Base-by-base conservation (phyloP, 495 filamentous ascomycete genomes). In the Neurospora sp. region DNA sequence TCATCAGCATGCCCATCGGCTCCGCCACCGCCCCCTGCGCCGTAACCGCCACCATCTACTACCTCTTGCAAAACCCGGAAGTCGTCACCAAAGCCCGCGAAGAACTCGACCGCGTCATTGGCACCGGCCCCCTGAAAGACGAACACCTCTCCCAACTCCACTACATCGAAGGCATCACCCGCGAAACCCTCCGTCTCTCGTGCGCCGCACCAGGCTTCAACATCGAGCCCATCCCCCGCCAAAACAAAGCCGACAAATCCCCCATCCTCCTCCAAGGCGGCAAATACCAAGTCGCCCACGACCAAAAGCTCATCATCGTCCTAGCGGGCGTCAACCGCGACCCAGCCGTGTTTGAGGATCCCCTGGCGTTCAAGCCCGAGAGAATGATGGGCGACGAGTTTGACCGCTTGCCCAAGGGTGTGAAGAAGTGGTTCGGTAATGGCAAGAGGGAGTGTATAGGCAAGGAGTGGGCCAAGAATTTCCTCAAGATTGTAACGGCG, bases 351-450 rank as follows among this genome's bases (percentile, higher is more conserved):
- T 94, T 90, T 31, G 81, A 87, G 0, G 86, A 90, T 68, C 89
- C 88, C 1, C 79, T 87, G 3, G 85, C 85, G n/a, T 93, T 91
- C 82, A 81, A 77, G 42, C 90, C 90, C 0, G 90, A 91, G 80
- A 81, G 90, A 9, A 91, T 92, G 89, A 78, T 90, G 39, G 89
- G 90, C 71, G 86, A 88, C 53, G 75, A 84, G 12, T 91, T 91
- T 73, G 84, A 89, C 37, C 83, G 81, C 37, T 74, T 90, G 70
- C 89, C 88, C 8, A 78, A 80, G 18, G 87, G 85, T 22, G 87
- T 88, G 5, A 91, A 90, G 88, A 91, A 90, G 80, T 86, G 83
- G 78, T 93, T 91, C 71, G 91, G 91, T 3, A 92, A 92, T 73
- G 91, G 90, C 16, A 87, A 87, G 82, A 77, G 90, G 68, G 87